Conservation (phyloP, 371 early-diverging fungal genomes). For the Mortierella sp. region DNA sequence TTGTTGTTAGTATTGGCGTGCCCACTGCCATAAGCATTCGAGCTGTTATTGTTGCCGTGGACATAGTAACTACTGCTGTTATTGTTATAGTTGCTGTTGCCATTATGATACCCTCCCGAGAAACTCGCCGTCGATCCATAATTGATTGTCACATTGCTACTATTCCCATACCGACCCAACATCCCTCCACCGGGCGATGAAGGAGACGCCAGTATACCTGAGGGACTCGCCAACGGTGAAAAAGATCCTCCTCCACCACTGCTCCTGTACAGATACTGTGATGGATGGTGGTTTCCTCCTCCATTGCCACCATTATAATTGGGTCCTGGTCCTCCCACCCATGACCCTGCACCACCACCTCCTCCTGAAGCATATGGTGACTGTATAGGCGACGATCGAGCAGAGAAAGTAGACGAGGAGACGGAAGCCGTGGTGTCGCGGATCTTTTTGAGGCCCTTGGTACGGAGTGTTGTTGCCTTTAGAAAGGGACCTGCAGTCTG, state of each 20-base stretch:
- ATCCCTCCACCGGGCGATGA: constrained; percentile 25
- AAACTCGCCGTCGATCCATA: constrained; percentile 9
- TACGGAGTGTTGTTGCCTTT: constrained; percentile 19
- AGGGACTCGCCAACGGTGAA: constrained; percentile 23
- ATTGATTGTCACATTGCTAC: background rate
- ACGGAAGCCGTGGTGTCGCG: constrained; percentile 16
- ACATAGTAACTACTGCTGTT: background rate
- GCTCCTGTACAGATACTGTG: background rate
- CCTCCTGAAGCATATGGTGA: background rate
- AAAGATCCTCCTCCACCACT: constrained; percentile 5
- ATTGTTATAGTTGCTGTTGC: background rate
- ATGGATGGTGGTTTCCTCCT: constrained; percentile 9
- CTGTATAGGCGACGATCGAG: constrained; percentile 2
- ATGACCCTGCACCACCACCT: background rate
- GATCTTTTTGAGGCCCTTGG: constrained; percentile 33
- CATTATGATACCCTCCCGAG: background rate
- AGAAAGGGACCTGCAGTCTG: constrained; percentile 20
- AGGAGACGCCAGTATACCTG: constrained; percentile 16
- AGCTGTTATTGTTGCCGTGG: too few species aligned
- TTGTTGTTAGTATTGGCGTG: background rate
- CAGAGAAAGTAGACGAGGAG: constrained; percentile 1
- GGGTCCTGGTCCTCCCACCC: background rate
- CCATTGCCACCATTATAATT: background rate
- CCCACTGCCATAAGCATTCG: background rate
- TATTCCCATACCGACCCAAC: constrained; percentile 13